Conservation (phyloP, 371 early-diverging fungal genomes). For the Dichotomocladium elegans region DNA sequence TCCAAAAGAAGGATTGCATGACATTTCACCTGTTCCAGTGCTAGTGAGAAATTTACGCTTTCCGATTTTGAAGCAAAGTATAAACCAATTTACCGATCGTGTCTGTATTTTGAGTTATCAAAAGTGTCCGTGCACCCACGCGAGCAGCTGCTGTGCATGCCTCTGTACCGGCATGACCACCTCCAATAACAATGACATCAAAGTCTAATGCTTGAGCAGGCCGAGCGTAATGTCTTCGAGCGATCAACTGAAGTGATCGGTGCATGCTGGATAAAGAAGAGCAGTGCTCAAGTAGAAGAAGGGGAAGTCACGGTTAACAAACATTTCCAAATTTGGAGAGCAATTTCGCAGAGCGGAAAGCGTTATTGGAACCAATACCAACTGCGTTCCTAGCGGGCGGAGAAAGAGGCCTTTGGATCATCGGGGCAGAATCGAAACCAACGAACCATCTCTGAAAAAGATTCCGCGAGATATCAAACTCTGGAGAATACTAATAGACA, state of each 20-base stretch:
- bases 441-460: too few relatives aligned
- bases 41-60: too few relatives aligned
- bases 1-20: slow-evolving; percentile 87
- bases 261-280: neutral
- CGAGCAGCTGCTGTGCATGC: slow-evolving; percentile 84
- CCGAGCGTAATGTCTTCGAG: neutral
- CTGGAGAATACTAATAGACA: too few relatives aligned
- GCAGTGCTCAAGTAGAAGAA: neutral
- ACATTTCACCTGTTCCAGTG: slow-evolving; percentile 86
- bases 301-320: neutral
- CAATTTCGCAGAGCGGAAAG: too few relatives aligned
- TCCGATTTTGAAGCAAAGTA: too few relatives aligned
- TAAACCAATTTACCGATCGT: slow-evolving; percentile 63
- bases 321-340: too few relatives aligned
- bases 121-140: slow-evolving; percentile 69
- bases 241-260: slow-evolving; percentile 4
- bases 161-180: slow-evolving; percentile 88
- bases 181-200: slow-evolving; percentile 81
- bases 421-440: too few relatives aligned
- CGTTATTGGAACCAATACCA: too few relatives aligned
- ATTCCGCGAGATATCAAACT: too few relatives aligned
- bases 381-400: too few relatives aligned
- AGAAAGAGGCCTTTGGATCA: too few relatives aligned
- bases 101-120: slow-evolving; percentile 75
- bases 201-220: slow-evolving; percentile 24